Evolutionary conservation across 2,329 filamentous ascomycete genomes (phyloP), one percentile per base, ranked within the genome.

Genomic region (Aspergillus terreus): DNA sequence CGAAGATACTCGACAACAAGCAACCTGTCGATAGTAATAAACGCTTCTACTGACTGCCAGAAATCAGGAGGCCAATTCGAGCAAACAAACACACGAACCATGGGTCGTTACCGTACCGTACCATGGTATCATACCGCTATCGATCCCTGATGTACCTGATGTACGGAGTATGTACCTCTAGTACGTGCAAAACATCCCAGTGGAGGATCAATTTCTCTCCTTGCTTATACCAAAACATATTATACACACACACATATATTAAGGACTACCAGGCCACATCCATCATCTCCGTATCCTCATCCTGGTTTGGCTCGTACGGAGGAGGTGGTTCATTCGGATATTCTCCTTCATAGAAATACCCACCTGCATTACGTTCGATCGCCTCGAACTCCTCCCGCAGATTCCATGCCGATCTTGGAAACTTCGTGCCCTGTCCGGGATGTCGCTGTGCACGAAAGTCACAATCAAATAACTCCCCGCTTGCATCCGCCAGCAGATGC

Each of bases 21-120:
- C 7, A 9, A 10, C 3, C 27, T 30, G 27, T 30, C 27, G 27
- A 30, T 30, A 30, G 27, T 11, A 30, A 30, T 30, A 11, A 30
- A 11, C 27, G 7, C 27, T 30, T 11, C 27, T 30, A 30, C 27
- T 30, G 7, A 11, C 7, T 30, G 3, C 27, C 10, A 10, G 27
- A 11, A 9, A 30, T 30, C 27, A 30, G 27, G 27, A 30, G 27
- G 27, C 27, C 27, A 30, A 30, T 30, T 30, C 27, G 45, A 30
- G 47, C 14, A 23, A 53, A 54, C 51, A 50, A 58, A 50, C 54
- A 53, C 35, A 52, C 45, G 53, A 58, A 58, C 55, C 55, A 56
- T 58, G 55, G 55, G 27, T 49, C 35, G 35, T 38, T n/a, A 38
- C 35, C 35, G 35, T 38, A n/a, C 35, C 35, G 35, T 38, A 38